Conservation (phyloP, 768 basidiomycete genomes). For the Termitomyces sp. region DNA sequence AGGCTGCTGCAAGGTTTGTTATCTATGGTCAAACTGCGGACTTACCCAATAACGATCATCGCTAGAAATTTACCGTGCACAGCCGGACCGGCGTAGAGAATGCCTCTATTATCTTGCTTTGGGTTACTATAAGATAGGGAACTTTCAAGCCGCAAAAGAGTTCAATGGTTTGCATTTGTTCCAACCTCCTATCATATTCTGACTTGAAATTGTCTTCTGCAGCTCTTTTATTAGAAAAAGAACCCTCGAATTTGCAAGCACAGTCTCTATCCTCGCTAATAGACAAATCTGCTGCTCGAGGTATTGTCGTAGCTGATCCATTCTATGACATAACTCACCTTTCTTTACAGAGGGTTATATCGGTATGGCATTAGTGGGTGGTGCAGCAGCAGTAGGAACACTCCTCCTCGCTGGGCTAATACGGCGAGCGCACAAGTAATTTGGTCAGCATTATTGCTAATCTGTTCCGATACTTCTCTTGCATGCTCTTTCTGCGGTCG, state of each 20-base stretch:
- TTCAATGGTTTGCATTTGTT: slow-evolving; percentile 78
- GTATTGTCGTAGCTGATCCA: slow-evolving; percentile 32
- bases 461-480: not conserved
- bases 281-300: slow-evolving; percentile 78
- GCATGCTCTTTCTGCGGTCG: not conserved
- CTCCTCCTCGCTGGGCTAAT: slow-evolving; percentile 69
- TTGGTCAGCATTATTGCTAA: slow-evolving; percentile 2
- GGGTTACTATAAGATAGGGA: slow-evolving; percentile 95
- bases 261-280: slow-evolving; percentile 83
- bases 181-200: not conserved
- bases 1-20: slow-evolving; percentile 77
- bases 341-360: slow-evolving; percentile 83
- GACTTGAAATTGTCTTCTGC: not conserved
- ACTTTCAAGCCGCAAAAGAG: slow-evolving; percentile 86
- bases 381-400: slow-evolving; percentile 81
- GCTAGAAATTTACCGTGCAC: slow-evolving; percentile 86
- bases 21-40: slow-evolving; percentile 2
- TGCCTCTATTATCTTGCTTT: slow-evolving; percentile 96
- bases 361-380: slow-evolving; percentile 93
- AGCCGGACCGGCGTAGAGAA: slow-evolving; percentile 84
- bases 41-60: not conserved
- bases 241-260: slow-evolving; percentile 91
- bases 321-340: not conserved
- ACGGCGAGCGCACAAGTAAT: slow-evolving; percentile 74
- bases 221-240: slow-evolving; percentile 87